These are phyloP conservation scores for Leccinum griseonigrum DNA, from an alignment of 1,284 basidiomycete genomes.

Conservation along the genomic window DNA sequence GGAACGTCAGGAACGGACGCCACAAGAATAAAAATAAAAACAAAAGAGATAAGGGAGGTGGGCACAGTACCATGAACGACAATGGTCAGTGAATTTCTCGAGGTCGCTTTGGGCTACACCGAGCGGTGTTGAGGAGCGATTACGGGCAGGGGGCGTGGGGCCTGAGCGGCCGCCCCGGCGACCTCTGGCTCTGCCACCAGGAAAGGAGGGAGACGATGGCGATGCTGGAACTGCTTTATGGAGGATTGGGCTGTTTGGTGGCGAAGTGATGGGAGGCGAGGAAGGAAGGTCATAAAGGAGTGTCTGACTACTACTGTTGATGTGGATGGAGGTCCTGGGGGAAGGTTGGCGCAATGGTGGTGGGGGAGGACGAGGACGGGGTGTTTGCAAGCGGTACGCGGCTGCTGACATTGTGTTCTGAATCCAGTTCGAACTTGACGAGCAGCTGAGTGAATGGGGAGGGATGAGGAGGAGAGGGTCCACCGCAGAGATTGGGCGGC, in stretches of 20 bases:
- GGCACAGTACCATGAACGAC: conserved; percentile 60
- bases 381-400: conserved; percentile 62
- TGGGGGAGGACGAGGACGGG: conserved; percentile 61
- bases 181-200: conserved; percentile 39
- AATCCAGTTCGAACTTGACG: conserved; percentile 34
- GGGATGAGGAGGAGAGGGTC: neutral
- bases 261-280: conserved; percentile 45
- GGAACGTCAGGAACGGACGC: conserved; percentile 5
- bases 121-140: conserved; percentile 63
- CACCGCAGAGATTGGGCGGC: conserved; percentile 10
- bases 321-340: conserved; percentile 43
- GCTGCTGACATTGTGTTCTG: conserved; percentile 50
- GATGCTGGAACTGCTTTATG: conserved; percentile 40
- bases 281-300: conserved; percentile 77
- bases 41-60: neutral
- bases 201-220: conserved; percentile 58
- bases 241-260: conserved; percentile 46
- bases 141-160: conserved; percentile 50
- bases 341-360: conserved; percentile 57
- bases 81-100: conserved; percentile 69
- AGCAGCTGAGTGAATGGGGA: conserved; percentile 10
- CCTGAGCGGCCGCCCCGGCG: conserved; percentile 47
- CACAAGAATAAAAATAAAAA: neutral
- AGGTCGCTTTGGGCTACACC: conserved; percentile 58
- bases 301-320: conserved; percentile 38